Conservation (phyloP, 805 yeast genomes). For the Nakazawaea pomicola region DNA sequence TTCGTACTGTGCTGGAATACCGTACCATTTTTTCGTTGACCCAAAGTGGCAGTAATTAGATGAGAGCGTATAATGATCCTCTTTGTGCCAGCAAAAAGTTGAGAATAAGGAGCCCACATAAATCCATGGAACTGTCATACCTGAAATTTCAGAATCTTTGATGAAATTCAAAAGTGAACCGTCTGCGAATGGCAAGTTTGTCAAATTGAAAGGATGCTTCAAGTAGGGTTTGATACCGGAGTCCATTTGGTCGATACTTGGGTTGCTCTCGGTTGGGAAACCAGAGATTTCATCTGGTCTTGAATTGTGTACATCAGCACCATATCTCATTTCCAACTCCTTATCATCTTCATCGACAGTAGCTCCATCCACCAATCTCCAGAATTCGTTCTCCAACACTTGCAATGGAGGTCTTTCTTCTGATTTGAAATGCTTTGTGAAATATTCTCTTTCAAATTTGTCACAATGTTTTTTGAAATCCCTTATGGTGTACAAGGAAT, state of each 20-base stretch:
- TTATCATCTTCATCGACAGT: conserved; percentile 25
- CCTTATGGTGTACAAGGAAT: conserved; percentile 39
- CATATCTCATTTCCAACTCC: conserved; percentile 67
- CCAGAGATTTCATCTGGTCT: conserved; percentile 67
- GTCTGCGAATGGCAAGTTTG: conserved; percentile 62
- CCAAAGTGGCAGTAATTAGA: conserved; percentile 93
- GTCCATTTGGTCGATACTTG: conserved; percentile 17
- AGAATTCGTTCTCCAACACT: conserved; percentile 57
- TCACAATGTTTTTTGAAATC: conserved; percentile 58
- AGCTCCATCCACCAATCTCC: conserved; percentile 39
- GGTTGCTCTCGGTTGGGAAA: conserved; percentile 49
- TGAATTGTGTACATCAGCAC: conserved; percentile 77
- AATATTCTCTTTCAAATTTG: conserved; percentile 40
- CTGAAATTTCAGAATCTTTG: conserved; percentile 62
- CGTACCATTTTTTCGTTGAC: conserved; percentile 89
- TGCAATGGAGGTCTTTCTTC: conserved; percentile 31
- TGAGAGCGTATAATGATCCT: conserved; percentile 87
- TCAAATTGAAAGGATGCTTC: conserved; percentile 70
- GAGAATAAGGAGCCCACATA: conserved; percentile 86
- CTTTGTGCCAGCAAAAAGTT: conserved; percentile 96
- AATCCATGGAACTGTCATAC: conserved; percentile 95
- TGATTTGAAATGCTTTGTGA: conserved; percentile 24
- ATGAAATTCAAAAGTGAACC: conserved; percentile 68
- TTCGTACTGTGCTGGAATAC: conserved; percentile 69
- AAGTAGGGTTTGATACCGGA: conserved; percentile 30